A percentile compares a stretch with the other conserved stretches of the same genome.
phyloP scores from a whole-genome alignment of 306 rosid genomes.

The Cicer cuneatum region DNA sequence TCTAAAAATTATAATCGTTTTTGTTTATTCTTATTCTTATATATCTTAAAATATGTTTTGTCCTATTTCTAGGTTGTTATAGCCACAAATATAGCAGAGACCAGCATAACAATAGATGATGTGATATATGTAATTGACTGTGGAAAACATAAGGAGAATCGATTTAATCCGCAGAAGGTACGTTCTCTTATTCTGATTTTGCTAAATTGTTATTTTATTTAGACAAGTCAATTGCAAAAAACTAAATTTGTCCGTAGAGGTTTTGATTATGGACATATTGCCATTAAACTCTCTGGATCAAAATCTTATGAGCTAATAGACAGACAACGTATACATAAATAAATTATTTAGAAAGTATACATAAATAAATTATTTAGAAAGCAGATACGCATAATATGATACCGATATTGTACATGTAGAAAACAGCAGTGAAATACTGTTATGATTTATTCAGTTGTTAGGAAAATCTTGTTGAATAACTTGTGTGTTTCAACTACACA shows the following conservation, averaged over 20 bases:
- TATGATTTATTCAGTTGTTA: too few species aligned
- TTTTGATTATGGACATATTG: not conserved
- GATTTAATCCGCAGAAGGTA: constrained; percentile 96
- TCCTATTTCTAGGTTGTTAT: constrained; percentile 73
- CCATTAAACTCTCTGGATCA: not conserved
- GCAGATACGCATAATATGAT: not conserved
- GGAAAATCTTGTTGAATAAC: too few species aligned
- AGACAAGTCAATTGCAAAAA: not conserved
- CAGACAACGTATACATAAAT: not conserved
- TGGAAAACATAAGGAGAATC: constrained; percentile 95
- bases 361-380: not conserved
- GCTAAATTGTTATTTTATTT: not conserved
- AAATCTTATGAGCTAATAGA: not conserved
- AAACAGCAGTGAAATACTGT: too few species aligned
- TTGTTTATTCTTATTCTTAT: constrained; percentile 19
- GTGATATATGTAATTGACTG: constrained; percentile 89
- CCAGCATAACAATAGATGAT: constrained; percentile 95
- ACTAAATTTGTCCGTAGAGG: constrained; percentile 7
- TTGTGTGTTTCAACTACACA: too few species aligned
- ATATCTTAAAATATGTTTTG: constrained; percentile 27
- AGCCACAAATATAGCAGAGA: constrained; percentile 97
- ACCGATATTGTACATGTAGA: not conserved
- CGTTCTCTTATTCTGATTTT: constrained; percentile 41
- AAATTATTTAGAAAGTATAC: not conserved
- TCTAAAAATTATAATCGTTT: constrained; percentile 1